Base-by-base conservation (phyloP, 208 protist species). In the Leishmania gerbilli region DNA sequence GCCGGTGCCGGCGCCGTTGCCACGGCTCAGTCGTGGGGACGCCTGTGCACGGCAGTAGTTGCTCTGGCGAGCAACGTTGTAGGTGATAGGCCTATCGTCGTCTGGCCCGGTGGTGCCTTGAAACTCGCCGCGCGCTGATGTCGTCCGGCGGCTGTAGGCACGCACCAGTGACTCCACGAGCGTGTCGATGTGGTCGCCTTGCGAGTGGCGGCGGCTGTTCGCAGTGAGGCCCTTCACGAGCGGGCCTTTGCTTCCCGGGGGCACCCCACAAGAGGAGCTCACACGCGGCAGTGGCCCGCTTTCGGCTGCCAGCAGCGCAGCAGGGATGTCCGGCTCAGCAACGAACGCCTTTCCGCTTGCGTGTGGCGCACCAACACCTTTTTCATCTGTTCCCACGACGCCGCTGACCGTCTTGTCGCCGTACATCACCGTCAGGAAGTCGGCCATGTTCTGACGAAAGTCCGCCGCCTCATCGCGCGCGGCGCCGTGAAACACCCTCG, bases 391-490 rank as follows among this genome's bases (percentile, higher is more conserved):
- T 6, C 53, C 37, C 15, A 65, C 56, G 49, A 47, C 60, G 37
- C 58, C 55, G 47, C 51, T 60, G n/a, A 13, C 56, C 21, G 69
- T 83, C 27, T 31, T 37, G 27, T 83, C 74, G 51, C 83, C 83
- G 76, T 90, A 90, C 84, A 90, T 86, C 69, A 88, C 81, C 19
- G 67, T 79, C 58, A 90, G 55, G 79, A 90, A 88, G 80, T 89
- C 86, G 17, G 75, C 64, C 86, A 89, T 89, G 77, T 64, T 87
- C 75, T 86, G 86, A 42, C 76, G 74, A 42, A 89, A 89, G 19
- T 71, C 83, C 11, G 60, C 79, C 3, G 67, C 71, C 0, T 76
- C 74, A 19, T 87, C 71, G 17, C 71, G 60, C 62, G 67, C 15
- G 5, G 42, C 40, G 45, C 45, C 4, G 53, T 40, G 7, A 4